Conservation (phyloP, 2,329 filamentous ascomycete genomes). For the Sphaerulina vaccinii region DNA sequence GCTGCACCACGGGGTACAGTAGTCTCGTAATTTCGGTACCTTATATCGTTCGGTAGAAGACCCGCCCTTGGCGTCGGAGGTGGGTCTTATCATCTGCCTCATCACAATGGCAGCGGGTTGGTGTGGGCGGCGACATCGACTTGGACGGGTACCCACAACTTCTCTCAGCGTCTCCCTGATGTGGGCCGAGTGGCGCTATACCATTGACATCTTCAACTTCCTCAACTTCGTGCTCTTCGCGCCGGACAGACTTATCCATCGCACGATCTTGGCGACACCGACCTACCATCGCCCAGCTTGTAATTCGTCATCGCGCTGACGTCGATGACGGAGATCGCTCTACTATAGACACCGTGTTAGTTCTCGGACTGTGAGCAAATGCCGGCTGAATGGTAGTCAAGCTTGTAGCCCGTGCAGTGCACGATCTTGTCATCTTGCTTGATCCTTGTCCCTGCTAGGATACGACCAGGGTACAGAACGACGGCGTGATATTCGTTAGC, state of each 20-base stretch:
- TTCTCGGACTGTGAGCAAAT: background rate
- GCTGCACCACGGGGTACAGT: slow-evolving; percentile 8
- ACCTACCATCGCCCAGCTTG: slow-evolving; percentile 12
- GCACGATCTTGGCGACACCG: slow-evolving; percentile 1
- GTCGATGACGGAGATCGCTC: slow-evolving; percentile 4
- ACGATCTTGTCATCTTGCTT: background rate
- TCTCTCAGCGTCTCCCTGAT: no score
- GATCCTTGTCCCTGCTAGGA: slow-evolving; percentile 1
- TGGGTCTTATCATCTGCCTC: no score
- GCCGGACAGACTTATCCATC: no score
- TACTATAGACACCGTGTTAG: background rate
- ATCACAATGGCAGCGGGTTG: no score
- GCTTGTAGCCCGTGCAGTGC: background rate
- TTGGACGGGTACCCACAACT: no score
- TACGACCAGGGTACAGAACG: background rate
- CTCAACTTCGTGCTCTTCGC: background rate
- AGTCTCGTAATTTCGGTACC: slow-evolving; percentile 12
- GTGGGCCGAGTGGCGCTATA: background rate
- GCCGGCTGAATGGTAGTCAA: background rate
- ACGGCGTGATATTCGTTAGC: background rate
- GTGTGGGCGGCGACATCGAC: no score
- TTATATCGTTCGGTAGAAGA: background rate
- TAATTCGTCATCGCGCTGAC: slow-evolving; percentile 2
- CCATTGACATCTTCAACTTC: background rate
- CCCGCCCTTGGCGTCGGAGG: background rate